phyloP scores from a whole-genome alignment of 2,329 filamentous ascomycete species.

The Neonectria coccinea region DNA sequence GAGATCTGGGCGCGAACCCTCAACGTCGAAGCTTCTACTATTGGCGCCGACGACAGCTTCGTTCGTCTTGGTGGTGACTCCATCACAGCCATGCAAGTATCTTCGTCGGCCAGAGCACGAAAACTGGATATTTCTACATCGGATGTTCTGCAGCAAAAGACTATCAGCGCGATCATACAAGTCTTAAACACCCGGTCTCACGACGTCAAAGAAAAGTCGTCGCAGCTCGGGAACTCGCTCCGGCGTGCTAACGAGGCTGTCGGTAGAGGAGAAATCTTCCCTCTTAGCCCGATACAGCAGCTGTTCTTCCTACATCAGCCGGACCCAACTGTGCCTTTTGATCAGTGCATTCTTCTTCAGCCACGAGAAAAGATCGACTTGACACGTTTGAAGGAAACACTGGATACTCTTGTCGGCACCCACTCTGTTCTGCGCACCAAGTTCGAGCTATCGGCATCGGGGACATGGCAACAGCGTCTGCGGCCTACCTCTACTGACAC shows the following conservation, averaged over 20 bases:
- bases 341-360: constrained; percentile 23
- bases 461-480: too few relatives aligned
- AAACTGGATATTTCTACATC: constrained; percentile 20
- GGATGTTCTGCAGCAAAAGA: constrained; percentile 23
- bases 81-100: constrained; percentile 53
- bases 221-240: not conserved
- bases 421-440: too few relatives aligned
- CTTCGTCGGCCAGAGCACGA: constrained; percentile 12
- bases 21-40: constrained; percentile 39
- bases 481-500: not conserved
- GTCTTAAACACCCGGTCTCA: not conserved
- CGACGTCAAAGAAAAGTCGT: not conserved
- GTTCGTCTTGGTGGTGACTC: constrained; percentile 63
- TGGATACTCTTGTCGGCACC: not conserved
- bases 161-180: not conserved
- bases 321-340: constrained; percentile 15
- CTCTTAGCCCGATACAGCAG: constrained; percentile 21
- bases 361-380: not conserved
- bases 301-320: constrained; percentile 27
- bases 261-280: not conserved
- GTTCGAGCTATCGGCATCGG: too few relatives aligned
- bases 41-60: constrained; percentile 60
- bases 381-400: not conserved
- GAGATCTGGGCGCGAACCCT: constrained; percentile 53
- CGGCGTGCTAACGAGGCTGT: not conserved